phyloP scores from a whole-genome alignment of 2,329 filamentous ascomycete species.

The Daldinia eschscholtzii region DNA sequence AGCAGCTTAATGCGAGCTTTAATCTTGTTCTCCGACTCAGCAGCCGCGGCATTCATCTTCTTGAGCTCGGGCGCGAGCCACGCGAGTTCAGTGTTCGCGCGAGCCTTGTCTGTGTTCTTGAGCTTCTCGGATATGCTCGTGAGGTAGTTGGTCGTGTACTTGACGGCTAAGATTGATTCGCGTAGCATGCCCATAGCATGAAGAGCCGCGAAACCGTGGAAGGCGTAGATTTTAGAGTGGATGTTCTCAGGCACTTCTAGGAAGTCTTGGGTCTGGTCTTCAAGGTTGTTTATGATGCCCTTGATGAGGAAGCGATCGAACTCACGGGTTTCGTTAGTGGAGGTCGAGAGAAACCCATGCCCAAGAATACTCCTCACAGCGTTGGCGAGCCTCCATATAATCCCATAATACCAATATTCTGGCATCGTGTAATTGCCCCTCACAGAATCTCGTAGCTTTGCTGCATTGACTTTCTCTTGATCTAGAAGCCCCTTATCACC shows the following conservation, averaged over 20 bases:
- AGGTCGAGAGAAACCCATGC: slow-evolving; percentile 18
- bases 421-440: slow-evolving; percentile 36
- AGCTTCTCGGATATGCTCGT: slow-evolving; percentile 51
- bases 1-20: slow-evolving; percentile 53
- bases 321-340: slow-evolving; percentile 28
- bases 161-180: slow-evolving; percentile 54
- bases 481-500: neutral
- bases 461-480: slow-evolving; percentile 5
- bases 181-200: slow-evolving; percentile 56
- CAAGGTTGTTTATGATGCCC: slow-evolving; percentile 21
- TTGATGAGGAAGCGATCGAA: slow-evolving; percentile 14
- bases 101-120: slow-evolving; percentile 52
- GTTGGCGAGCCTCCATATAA: slow-evolving; percentile 38
- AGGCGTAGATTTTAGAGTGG: slow-evolving; percentile 39
- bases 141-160: slow-evolving; percentile 52
- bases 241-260: slow-evolving; percentile 33
- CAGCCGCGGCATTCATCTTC: slow-evolving; percentile 48
- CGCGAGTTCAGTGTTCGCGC: slow-evolving; percentile 51
- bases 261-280: slow-evolving; percentile 42
- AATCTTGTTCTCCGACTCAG: slow-evolving; percentile 47
- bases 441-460: neutral
- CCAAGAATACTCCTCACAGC: slow-evolving; percentile 38
- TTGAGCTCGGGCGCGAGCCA: slow-evolving; percentile 54
- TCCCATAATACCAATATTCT: slow-evolving; percentile 43
- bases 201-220: slow-evolving; percentile 51